Evolutionary conservation across 495 filamentous ascomycete species (phyloP).

Genomic region (Penicillium cosmopolitanum): DNA sequence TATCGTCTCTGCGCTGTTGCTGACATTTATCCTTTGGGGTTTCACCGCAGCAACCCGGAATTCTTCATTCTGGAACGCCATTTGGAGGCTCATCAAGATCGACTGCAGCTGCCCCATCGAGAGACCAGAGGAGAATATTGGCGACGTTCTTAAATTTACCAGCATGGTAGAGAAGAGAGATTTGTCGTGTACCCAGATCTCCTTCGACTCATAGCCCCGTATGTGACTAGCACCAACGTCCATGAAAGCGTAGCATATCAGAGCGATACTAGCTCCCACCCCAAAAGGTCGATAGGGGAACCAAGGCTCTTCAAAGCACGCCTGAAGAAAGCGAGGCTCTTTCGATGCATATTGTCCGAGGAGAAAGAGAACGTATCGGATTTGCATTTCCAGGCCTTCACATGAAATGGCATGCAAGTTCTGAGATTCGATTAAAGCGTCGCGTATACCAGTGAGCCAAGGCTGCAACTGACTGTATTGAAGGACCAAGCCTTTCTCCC

Average conservation of each 20-base stretch:
- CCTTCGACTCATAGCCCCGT: neutral
- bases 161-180: neutral
- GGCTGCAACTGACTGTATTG: neutral
- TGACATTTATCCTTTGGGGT: neutral
- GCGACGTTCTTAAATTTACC: neutral
- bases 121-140: neutral
- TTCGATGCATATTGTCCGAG: neutral
- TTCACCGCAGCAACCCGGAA: neutral
- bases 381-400: neutral
- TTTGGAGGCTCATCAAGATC: neutral
- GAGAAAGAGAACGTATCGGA: neutral
- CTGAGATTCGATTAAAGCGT: neutral
- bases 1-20: neutral
- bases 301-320: neutral
- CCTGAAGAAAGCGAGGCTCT: neutral
- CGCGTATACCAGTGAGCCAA: neutral
- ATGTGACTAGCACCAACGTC: neutral
- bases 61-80: neutral
- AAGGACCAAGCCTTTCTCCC: neutral
- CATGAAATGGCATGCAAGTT: neutral
- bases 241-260: neutral
- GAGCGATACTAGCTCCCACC: neutral
- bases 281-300: constrained; percentile 3
- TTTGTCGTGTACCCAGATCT: neutral
- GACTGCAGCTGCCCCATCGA: neutral